Percentiles rank a stretch among this genome's conserved stretches.
These are phyloP conservation scores for Ilex aquifolium DNA, from an alignment of 257 asterid species.

Conservation along the genomic window DNA sequence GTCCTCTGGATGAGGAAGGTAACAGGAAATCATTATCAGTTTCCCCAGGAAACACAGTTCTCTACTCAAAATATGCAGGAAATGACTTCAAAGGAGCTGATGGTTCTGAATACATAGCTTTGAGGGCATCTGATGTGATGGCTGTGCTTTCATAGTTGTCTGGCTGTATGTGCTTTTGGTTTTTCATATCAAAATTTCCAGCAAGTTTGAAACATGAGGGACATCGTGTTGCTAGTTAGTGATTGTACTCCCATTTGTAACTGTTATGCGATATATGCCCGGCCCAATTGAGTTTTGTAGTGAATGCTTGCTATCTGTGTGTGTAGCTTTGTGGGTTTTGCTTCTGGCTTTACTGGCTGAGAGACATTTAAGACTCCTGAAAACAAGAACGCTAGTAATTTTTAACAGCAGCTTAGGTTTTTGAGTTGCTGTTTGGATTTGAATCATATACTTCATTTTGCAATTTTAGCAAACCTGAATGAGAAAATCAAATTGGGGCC, in stretches of 20 bases:
- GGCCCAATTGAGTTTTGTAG: background rate
- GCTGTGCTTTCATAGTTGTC: slow-evolving; percentile 60
- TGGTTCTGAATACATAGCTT: slow-evolving; percentile 65
- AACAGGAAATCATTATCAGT: slow-evolving; percentile 62
- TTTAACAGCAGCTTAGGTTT: no score
- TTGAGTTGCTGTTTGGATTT: no score
- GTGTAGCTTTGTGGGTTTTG: background rate
- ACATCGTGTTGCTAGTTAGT: slow-evolving; percentile 10
- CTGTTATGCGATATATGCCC: background rate
- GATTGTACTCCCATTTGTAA: slow-evolving; percentile 7
- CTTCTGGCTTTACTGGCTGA: background rate
- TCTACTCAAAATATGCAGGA: slow-evolving; percentile 89
- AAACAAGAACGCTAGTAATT: no score
- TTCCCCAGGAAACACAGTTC: slow-evolving; percentile 65
- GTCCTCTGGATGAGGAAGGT: slow-evolving; percentile 80
- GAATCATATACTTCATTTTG: no score
- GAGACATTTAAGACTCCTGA: background rate
- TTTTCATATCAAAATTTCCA: background rate
- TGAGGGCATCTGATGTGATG: slow-evolving; percentile 76
- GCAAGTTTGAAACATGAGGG: slow-evolving; percentile 10
- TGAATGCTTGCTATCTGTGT: background rate
- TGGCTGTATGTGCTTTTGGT: background rate
- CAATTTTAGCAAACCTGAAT: no score
- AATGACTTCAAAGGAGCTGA: slow-evolving; percentile 76
- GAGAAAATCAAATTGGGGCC: no score